A percentile compares a stretch with the other conserved stretches of the same genome.
Evolutionary conservation across 2,329 filamentous ascomycete species (phyloP).

Genomic region (Talaromyces sp.): DNA sequence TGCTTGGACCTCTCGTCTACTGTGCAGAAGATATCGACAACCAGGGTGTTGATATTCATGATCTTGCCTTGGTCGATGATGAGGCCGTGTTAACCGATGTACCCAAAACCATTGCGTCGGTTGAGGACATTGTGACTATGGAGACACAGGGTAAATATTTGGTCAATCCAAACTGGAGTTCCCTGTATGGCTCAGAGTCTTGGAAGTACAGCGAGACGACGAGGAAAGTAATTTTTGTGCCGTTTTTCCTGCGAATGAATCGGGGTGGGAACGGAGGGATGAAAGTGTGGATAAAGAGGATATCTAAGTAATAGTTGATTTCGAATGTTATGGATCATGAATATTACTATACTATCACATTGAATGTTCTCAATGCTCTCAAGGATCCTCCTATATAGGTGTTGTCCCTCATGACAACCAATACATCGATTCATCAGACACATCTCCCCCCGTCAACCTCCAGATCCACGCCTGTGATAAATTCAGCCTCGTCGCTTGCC

Average conservation of each 20-base stretch:
- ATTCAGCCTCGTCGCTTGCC: conserved; percentile 64
- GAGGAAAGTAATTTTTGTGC: conserved; percentile 44
- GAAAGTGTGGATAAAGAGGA: conserved; percentile 35
- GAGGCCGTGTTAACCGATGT: conserved; percentile 3
- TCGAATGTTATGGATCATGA: not conserved
- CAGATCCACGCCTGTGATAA: conserved; percentile 67
- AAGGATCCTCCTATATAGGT: no score
- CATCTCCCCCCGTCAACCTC: conserved; percentile 19
- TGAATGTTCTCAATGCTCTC: no score
- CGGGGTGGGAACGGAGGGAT: conserved; percentile 50
- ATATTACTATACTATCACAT: not conserved
- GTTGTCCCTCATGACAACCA: not conserved
- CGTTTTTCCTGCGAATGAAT: conserved; percentile 52
- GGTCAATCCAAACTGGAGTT: conserved; percentile 15
- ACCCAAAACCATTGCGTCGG: conserved; percentile 25
- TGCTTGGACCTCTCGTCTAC: conserved; percentile 55
- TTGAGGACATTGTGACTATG: conserved; percentile 5
- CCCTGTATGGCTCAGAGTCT: conserved; percentile 12
- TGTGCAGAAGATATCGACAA: conserved; percentile 58
- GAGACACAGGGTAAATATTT: conserved; percentile 5
- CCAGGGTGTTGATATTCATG: conserved; percentile 40
- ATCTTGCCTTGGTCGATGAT: conserved; percentile 35
- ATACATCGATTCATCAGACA: not conserved
- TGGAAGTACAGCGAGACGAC: conserved; percentile 13
- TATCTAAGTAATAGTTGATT: not conserved